Evolutionary conservation across 352 stramenopile genomes (phyloP).

Genomic region (Pythium guiyangense): DNA sequence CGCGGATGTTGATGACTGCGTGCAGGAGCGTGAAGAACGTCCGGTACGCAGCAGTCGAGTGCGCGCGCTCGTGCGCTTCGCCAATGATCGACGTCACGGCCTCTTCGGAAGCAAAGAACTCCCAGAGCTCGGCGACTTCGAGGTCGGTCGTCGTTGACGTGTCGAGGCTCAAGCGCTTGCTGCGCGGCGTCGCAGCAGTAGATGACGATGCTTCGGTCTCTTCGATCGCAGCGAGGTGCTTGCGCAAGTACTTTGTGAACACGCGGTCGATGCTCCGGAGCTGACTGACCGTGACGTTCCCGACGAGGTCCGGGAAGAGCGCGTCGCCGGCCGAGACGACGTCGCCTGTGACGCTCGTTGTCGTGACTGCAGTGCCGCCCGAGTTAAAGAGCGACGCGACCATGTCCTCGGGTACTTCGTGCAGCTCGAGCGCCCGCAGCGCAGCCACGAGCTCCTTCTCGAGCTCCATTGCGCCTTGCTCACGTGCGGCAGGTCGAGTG

Average conservation of each 20-base stretch:
- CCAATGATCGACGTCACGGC: slow-evolving; percentile 29
- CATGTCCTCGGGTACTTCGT: slow-evolving; percentile 37
- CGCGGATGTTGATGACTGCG: slow-evolving; percentile 48
- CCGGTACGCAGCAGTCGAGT: slow-evolving; percentile 45
- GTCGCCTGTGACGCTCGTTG: slow-evolving; percentile 9
- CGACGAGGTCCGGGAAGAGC: slow-evolving; percentile 23
- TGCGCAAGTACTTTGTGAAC: slow-evolving; percentile 48
- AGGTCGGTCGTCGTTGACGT: slow-evolving; percentile 6
- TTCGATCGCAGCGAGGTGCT: slow-evolving; percentile 20
- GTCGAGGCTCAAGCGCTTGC: slow-evolving; percentile 7
- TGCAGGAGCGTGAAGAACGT: slow-evolving; percentile 63
- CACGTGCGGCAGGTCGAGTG: too few relatives aligned
- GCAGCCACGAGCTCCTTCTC: slow-evolving; percentile 56
- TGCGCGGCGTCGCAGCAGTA: neutral
- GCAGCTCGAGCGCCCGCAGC: slow-evolving; percentile 56
- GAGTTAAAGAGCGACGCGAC: slow-evolving; percentile 65
- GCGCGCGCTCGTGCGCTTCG: slow-evolving; percentile 25
- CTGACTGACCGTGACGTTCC: slow-evolving; percentile 31
- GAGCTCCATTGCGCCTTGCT: slow-evolving; percentile 24
- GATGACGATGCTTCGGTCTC: neutral
- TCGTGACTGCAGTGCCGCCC: slow-evolving; percentile 47
- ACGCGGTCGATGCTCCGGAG: slow-evolving; percentile 49
- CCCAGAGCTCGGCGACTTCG: slow-evolving; percentile 36
- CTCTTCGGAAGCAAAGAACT: slow-evolving; percentile 54
- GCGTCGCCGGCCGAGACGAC: slow-evolving; percentile 16